phyloP scores from a whole-genome alignment of 2,329 filamentous ascomycete genomes.

The Colletotrichum sp. region DNA sequence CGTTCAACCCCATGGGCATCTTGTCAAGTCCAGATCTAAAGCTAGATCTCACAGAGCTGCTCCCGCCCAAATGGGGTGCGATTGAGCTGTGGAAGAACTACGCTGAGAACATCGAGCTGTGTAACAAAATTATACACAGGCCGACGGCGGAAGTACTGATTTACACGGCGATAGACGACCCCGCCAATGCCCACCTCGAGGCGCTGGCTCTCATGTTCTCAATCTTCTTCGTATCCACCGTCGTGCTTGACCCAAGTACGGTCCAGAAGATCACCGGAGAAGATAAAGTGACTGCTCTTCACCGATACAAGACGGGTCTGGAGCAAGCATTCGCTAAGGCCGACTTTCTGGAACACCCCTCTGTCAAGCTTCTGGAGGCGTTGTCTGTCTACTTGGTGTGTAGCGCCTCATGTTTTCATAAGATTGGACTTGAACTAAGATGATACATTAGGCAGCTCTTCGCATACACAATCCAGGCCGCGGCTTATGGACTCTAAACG shows the following conservation, averaged over 20 bases:
- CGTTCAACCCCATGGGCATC: slow-evolving; percentile 37
- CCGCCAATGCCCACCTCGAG: slow-evolving; percentile 28
- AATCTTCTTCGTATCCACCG: slow-evolving; percentile 54
- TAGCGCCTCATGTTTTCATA: not conserved
- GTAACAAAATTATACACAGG: slow-evolving; percentile 32
- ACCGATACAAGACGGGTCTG: slow-evolving; percentile 34
- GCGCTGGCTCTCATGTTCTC: slow-evolving; percentile 45
- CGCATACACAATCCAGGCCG: slow-evolving; percentile 37
- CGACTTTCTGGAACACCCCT: slow-evolving; percentile 45
- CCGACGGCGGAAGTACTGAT: slow-evolving; percentile 35
- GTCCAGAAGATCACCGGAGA: slow-evolving; percentile 31
- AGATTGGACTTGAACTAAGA: not conserved
- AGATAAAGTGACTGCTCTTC: slow-evolving; percentile 27
- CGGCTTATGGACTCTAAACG: slow-evolving; percentile 45
- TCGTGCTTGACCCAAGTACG: slow-evolving; percentile 43
- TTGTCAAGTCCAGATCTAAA: slow-evolving; percentile 29
- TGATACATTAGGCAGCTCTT: slow-evolving; percentile 28
- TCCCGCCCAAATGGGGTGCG: slow-evolving; percentile 29
- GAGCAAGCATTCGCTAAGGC: slow-evolving; percentile 43
- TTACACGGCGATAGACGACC: slow-evolving; percentile 35
- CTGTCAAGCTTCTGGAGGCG: slow-evolving; percentile 37
- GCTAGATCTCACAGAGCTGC: slow-evolving; percentile 18
- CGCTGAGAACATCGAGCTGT: slow-evolving; percentile 31
- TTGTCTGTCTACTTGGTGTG: slow-evolving; percentile 42
- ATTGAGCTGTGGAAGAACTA: slow-evolving; percentile 35